A percentile compares a stretch with the other conserved stretches of the same genome.
Evolutionary conservation across 495 filamentous ascomycete species (phyloP).

Genomic region (Penicillium malachiteum): DNA sequence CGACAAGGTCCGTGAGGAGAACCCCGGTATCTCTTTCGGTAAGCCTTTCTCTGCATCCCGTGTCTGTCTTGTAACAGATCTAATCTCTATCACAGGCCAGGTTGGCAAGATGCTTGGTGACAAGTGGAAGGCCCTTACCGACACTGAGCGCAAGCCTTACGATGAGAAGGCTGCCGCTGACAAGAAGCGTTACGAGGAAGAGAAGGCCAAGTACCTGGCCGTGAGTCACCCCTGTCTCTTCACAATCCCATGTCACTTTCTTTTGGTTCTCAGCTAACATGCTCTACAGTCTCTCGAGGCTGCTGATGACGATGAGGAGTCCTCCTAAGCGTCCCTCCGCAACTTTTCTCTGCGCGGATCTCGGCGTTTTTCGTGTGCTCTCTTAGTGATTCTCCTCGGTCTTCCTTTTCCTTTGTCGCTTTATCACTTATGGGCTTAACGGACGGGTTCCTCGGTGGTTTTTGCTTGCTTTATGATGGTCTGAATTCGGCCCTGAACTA

Average conservation of each 20-base stretch:
- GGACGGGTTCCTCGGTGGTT: constrained; percentile 14
- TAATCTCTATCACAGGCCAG: constrained; percentile 61
- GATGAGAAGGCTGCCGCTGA: constrained; percentile 51
- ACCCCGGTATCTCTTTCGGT: constrained; percentile 98
- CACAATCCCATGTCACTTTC: neutral
- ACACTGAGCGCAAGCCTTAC: constrained; percentile 87
- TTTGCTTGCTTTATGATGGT: constrained; percentile 8
- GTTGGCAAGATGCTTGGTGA: constrained; percentile 97
- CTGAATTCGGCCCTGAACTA: neutral
- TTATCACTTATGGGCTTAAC: constrained; percentile 12
- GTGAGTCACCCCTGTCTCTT: neutral
- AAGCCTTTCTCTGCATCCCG: constrained; percentile 25
- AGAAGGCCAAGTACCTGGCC: constrained; percentile 12
- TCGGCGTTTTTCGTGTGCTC: constrained; percentile 3
- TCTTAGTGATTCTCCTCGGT: constrained; percentile 4
- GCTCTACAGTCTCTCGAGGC: neutral
- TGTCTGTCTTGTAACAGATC: neutral
- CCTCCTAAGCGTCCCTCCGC: constrained; percentile 3
- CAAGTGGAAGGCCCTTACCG: constrained; percentile 92
- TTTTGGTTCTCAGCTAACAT: neutral
- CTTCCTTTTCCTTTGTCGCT: constrained; percentile 7
- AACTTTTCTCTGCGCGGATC: constrained; percentile 4
- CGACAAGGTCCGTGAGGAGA: constrained; percentile 96
- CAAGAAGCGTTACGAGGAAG: constrained; percentile 13
- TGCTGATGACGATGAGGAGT: constrained; percentile 9